These are phyloP conservation scores for Chlamydomonas reinhardtii DNA, from an alignment of 163 green algal species.

Conservation along the genomic window DNA sequence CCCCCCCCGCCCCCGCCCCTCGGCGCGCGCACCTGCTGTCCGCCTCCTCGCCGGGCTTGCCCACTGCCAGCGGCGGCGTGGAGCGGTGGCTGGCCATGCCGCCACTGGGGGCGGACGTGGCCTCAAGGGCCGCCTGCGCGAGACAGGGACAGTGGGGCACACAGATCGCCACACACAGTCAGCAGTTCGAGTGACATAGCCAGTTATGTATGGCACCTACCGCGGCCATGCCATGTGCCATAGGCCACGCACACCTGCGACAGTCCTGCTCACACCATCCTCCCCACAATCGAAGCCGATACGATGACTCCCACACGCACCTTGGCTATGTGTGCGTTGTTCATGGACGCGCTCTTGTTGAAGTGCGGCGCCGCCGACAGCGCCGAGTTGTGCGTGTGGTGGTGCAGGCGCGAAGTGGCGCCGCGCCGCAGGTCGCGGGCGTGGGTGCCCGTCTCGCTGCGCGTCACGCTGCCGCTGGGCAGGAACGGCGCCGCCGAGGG, in stretches of 20 bases:
- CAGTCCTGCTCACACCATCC: too few relatives aligned
- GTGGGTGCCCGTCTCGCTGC: not conserved
- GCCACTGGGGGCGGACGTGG: slow-evolving; percentile 9
- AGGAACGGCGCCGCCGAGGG: not conserved
- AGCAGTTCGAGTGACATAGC: too few relatives aligned
- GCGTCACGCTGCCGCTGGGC: not conserved
- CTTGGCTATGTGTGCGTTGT: not conserved
- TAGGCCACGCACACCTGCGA: too few relatives aligned
- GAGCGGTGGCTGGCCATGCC: slow-evolving; percentile 29
- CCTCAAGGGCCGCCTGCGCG: not conserved
- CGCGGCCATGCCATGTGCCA: too few relatives aligned
- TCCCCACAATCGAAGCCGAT: too few relatives aligned
- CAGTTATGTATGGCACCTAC: too few relatives aligned
- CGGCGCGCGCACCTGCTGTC: slow-evolving; percentile 38
- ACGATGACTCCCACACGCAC: too few relatives aligned
- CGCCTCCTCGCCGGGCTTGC: not conserved
- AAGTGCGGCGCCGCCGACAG: not conserved
- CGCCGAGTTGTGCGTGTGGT: not conserved
- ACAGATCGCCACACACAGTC: too few relatives aligned
- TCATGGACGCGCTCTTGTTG: slow-evolving; percentile 1
- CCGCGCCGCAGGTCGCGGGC: slow-evolving; percentile 20
- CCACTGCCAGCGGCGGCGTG: not conserved
- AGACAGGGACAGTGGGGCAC: too few relatives aligned
- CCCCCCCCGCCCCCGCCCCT: not conserved
- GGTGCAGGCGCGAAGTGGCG: not conserved